Percentiles rank a stretch among this genome's conserved stretches.
Conservation (phyloP, 2,329 filamentous ascomycete genomes). For the Botryosphaeria dothidea region DNA sequence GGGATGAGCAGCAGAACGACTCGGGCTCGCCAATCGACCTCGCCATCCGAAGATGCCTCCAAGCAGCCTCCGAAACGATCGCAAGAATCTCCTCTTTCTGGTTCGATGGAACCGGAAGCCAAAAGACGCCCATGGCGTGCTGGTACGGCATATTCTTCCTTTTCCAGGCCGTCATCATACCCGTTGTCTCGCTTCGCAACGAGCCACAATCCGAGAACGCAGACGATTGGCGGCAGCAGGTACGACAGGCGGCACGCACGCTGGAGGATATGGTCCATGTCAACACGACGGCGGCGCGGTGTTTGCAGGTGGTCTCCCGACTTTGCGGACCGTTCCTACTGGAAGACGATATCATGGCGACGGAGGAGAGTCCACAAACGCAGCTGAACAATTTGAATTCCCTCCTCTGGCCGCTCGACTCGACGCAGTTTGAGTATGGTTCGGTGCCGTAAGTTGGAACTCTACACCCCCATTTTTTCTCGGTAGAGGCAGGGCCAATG, state of each 20-base stretch:
- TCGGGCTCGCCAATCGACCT: not conserved
- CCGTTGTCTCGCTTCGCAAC: slow-evolving; percentile 50
- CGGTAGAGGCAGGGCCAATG: not conserved
- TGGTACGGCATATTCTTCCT: slow-evolving; percentile 37
- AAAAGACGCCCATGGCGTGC: slow-evolving; percentile 5
- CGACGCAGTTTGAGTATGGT: not conserved
- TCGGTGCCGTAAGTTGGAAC: not conserved
- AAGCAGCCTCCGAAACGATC: slow-evolving; percentile 1
- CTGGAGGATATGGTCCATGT: slow-evolving; percentile 40
- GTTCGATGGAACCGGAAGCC: not conserved
- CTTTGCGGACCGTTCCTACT: slow-evolving; percentile 38
- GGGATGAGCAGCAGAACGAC: not conserved
- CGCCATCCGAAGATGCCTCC: not conserved
- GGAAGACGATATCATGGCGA: slow-evolving; percentile 12
- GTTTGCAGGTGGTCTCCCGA: slow-evolving; percentile 43
- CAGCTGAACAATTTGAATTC: slow-evolving; percentile 24
- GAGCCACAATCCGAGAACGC: slow-evolving; percentile 40
- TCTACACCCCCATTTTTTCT: not conserved
- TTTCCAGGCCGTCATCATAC: slow-evolving; percentile 53
- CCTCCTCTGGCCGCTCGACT: slow-evolving; percentile 24
- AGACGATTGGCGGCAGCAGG: slow-evolving; percentile 44
- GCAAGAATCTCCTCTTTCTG: not conserved
- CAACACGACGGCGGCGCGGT: slow-evolving; percentile 45
- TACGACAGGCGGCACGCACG: slow-evolving; percentile 39
- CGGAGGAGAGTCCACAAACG: slow-evolving; percentile 24